phyloP scores from a whole-genome alignment of 129 eudicot genomes.

The Daucus carota region DH1_v3.0 NC_030385.2:28143501-28144000 shows the following conservation, averaged over 20 bases:
- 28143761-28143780: not conserved
- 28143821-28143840: not conserved
- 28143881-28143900: slow-evolving; percentile 94
- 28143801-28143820: not conserved
- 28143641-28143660: no score
- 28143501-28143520: no score
- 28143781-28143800: not conserved
- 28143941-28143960: slow-evolving; percentile 62
- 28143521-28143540: no score
- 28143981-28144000: not conserved
- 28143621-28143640: no score
- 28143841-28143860: not conserved
- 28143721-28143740: not conserved
- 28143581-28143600: not conserved
- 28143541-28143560: no score
- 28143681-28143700: not conserved
- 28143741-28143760: not conserved
- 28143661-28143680: not conserved
- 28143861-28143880: slow-evolving; percentile 60
- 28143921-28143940: slow-evolving; percentile 97
- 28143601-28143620: not conserved
- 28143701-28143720: not conserved
- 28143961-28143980: not conserved
- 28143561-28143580: not conserved
- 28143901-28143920: slow-evolving; percentile 95